Base-by-base conservation (phyloP, 371 early-diverging fungal genomes). In the Phascolomyces articulosus region DNA sequence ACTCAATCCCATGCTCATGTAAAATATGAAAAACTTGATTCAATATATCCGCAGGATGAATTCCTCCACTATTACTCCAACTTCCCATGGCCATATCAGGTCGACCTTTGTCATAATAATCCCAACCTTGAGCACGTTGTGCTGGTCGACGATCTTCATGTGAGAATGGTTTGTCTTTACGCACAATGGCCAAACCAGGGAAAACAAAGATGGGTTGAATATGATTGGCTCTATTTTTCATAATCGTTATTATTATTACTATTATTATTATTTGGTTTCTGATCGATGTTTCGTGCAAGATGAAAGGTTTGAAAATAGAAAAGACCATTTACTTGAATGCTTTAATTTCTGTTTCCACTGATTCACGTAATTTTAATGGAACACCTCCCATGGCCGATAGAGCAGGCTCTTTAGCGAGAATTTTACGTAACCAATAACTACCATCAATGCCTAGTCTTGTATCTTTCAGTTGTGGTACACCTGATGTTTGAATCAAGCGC, bases 191-290 rank as follows among this genome's bases (percentile, higher is more conserved):
- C 55, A 94, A 71, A 26, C 93, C 94, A 54, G 86, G 83, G 66
- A 94, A 94, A 40, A 94, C 92, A 73, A 94, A 90, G 41, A 92
- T 70, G 13, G 93, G 93, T 59, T 85, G 86, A 64, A 92, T 91
- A 29, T 79, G 73, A 61, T 85, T 68, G 31, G 75, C 64, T 72
- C 87, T 87, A 68, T 41, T n/a, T 29, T 10, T 9, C 11, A 44
- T 27, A 34, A 62, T 34, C 34, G 11, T 34, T 34, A 34, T 34
- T 34, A 34, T 6, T 34, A 34, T 34, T 34, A 34, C 2, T 34
- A 2, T 34, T 34, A 34, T 34, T 34, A 34, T 34, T 34, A 34
- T 34, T 34, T 9, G 9, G 34, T 34, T 34, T 9, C 34, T n/a
- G 34, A 34, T 34, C 34, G 24, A 24, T 51, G 6, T 24, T n/a